Conservation (phyloP, 345 rosid species). For the Populus euphratica region DNA sequence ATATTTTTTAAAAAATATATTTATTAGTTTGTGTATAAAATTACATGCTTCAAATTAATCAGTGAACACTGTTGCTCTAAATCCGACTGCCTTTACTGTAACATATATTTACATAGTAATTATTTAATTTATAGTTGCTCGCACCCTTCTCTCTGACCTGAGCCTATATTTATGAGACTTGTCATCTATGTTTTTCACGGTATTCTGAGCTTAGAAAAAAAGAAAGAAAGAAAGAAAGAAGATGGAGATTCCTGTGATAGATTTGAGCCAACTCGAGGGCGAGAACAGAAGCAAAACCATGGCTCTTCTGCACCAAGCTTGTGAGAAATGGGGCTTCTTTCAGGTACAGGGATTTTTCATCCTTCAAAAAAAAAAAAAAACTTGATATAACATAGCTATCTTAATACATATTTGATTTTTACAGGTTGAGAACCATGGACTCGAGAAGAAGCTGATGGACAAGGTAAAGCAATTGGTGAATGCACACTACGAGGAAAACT, state of each 20-base stretch:
- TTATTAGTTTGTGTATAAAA: too few relatives aligned
- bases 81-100: too few relatives aligned
- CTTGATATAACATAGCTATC: background rate
- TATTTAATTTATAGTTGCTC: background rate
- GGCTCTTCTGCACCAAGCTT: constrained; percentile 73
- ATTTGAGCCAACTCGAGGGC: constrained; percentile 61
- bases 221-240: background rate
- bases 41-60: background rate
- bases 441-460: constrained; percentile 63
- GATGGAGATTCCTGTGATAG: constrained; percentile 66
- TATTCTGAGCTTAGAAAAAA: background rate
- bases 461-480: constrained; percentile 69
- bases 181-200: background rate
- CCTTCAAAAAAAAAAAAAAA: background rate
- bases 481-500: constrained; percentile 57
- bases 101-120: too few relatives aligned
- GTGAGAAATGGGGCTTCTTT: constrained; percentile 85
- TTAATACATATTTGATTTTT: background rate
- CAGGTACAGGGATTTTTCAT: constrained; percentile 37
- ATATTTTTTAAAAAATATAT: too few relatives aligned
- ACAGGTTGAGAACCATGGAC: constrained; percentile 84
- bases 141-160: background rate
- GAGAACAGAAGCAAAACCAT: constrained; percentile 56
- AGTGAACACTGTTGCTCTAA: too few relatives aligned
- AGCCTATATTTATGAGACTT: background rate